These are phyloP conservation scores for Boletus hoseneyae DNA, from an alignment of 1,284 basidiomycete species.

Conservation along the genomic window DNA sequence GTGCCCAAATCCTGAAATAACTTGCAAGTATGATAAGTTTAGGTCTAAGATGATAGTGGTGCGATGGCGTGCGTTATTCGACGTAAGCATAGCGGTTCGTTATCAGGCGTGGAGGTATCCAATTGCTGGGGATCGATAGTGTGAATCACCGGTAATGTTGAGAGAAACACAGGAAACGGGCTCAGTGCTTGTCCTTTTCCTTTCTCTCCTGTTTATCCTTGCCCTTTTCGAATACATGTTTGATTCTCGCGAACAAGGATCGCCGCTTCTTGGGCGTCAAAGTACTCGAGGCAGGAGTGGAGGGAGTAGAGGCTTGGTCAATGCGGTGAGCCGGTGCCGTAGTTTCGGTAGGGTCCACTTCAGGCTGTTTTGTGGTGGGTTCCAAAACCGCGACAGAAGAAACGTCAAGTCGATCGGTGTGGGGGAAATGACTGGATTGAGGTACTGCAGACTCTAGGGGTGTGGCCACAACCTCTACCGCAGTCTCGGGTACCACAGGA, in stretches of 20 bases:
- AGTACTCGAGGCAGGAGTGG: conserved; percentile 24
- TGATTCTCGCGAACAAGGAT: conserved; percentile 46
- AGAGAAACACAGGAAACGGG: not conserved
- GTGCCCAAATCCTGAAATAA: conserved; percentile 10
- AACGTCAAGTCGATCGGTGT: not conserved
- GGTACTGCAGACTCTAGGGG: conserved; percentile 5
- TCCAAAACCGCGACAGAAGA: not conserved
- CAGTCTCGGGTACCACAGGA: not conserved
- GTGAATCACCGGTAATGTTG: not conserved
- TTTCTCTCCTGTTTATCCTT: conserved; percentile 22
- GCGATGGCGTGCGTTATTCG: conserved; percentile 10
- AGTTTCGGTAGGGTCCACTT: not conserved
- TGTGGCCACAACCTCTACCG: not conserved
- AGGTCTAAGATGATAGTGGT: conserved; percentile 19
- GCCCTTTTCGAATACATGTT: conserved; percentile 41
- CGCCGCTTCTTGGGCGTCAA: conserved; percentile 38
- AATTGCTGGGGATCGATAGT: not conserved
- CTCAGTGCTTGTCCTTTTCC: conserved; percentile 19
- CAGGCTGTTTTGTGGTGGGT: not conserved
- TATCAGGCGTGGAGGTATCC: conserved; percentile 6
- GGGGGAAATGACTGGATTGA: not conserved
- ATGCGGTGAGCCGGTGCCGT: not conserved
- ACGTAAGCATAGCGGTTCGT: conserved; percentile 24
- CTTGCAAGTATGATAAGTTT: conserved; percentile 21
- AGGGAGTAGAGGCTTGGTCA: conserved; percentile 1